Conservation (phyloP, 495 filamentous ascomycete genomes). For the Achaetomiella virescens region DNA sequence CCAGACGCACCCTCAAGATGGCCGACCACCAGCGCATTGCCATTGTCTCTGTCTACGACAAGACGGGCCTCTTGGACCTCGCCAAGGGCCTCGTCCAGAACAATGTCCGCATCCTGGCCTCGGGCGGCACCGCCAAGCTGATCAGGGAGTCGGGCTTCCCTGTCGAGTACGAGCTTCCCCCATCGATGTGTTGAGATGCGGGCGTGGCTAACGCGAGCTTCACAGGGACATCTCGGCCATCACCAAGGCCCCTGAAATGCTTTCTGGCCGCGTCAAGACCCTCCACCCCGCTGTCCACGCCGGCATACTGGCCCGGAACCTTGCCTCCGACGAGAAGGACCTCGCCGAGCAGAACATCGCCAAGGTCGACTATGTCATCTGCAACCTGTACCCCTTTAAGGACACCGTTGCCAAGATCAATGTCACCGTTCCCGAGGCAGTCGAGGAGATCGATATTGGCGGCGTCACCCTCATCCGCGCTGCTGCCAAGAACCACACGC, state of each 20-base stretch:
- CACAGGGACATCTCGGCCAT: slow-evolving; percentile 89
- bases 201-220: slow-evolving; percentile 1
- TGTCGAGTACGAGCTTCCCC: slow-evolving; percentile 63
- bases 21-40: slow-evolving; percentile 50
- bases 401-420: slow-evolving; percentile 94
- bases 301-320: slow-evolving; percentile 84
- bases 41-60: slow-evolving; percentile 97
- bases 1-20: slow-evolving; percentile 28
- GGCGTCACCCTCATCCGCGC: slow-evolving; percentile 94
- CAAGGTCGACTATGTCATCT: slow-evolving; percentile 97
- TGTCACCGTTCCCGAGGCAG: slow-evolving; percentile 90
- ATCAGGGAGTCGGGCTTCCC: slow-evolving; percentile 91
- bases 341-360: slow-evolving; percentile 93
- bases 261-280: slow-evolving; percentile 92
- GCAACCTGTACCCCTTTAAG: slow-evolving; percentile 98
- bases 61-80: slow-evolving; percentile 92
- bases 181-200: not conserved
- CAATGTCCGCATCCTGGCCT: slow-evolving; percentile 87
- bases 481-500: slow-evolving; percentile 93
- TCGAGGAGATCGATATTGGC: slow-evolving; percentile 97
- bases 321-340: slow-evolving; percentile 91
- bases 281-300: slow-evolving; percentile 93
- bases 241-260: slow-evolving; percentile 97
- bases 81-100: slow-evolving; percentile 89
- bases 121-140: slow-evolving; percentile 88